A percentile compares a stretch with the other conserved stretches of the same genome.
Evolutionary conservation across 176 grass and related monocot genomes (phyloP).

Genomic region (Aegilops sharonensis): DNA sequence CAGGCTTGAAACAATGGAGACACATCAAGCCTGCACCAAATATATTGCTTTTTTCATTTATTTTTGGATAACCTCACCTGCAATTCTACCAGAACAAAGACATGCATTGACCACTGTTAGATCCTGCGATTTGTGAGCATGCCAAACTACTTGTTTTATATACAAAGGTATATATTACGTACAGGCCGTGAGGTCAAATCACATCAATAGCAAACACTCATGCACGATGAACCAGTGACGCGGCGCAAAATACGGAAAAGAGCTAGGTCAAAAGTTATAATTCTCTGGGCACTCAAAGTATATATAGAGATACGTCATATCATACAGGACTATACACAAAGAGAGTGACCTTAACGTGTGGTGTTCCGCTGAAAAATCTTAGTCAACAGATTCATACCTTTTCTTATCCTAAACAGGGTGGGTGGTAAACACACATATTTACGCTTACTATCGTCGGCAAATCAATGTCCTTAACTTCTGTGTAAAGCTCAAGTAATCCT

Average conservation of each 20-base stretch:
- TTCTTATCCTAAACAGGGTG: constrained; percentile 17
- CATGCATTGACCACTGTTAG: constrained; percentile 10
- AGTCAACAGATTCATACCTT: constrained; percentile 19
- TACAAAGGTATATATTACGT: background rate
- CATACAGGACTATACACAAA: background rate
- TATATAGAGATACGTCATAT: background rate
- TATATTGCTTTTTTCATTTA: constrained; percentile 9
- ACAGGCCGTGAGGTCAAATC: background rate
- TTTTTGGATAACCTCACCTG: background rate
- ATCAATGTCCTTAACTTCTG: constrained; percentile 18
- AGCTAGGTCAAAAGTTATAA: background rate
- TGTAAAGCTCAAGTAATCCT: constrained; percentile 18
- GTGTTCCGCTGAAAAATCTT: background rate
- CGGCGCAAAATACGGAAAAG: background rate
- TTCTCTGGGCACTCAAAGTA: background rate
- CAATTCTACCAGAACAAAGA: constrained; percentile 13
- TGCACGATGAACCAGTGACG: background rate
- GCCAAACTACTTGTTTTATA: background rate
- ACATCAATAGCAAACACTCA: background rate
- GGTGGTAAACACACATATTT: constrained; percentile 22
- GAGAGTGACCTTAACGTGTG: background rate
- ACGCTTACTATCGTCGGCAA: constrained; percentile 10
- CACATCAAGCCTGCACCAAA: constrained; percentile 25
- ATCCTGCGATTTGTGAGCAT: background rate
- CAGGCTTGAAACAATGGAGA: constrained; percentile 30